phyloP scores from a whole-genome alignment of 805 yeast species.

The Vanderwaltozyma verrucispora region DNA sequence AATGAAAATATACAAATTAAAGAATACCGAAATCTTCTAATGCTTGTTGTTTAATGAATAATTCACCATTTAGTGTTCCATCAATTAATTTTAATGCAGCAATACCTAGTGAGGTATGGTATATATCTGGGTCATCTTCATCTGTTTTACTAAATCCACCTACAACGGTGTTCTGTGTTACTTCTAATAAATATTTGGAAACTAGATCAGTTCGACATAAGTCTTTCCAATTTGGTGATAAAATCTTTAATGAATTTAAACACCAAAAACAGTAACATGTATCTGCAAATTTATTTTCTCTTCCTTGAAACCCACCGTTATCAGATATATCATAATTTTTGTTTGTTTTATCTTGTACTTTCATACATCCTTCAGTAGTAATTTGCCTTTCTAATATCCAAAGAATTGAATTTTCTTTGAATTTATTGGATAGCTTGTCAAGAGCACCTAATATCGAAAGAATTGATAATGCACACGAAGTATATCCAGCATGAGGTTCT shows the following conservation, averaged over 20 bases:
- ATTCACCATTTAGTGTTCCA: slow-evolving; percentile 20
- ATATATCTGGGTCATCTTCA: slow-evolving; percentile 57
- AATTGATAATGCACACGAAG: slow-evolving; percentile 72
- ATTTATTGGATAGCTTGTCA: slow-evolving; percentile 9
- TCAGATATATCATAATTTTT: slow-evolving; percentile 38
- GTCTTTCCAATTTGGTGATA: slow-evolving; percentile 23
- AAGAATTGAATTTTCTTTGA: slow-evolving; percentile 34
- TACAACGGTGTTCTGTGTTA: slow-evolving; percentile 48
- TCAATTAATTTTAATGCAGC: slow-evolving; percentile 39
- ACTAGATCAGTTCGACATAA: slow-evolving; percentile 20
- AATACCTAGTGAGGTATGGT: slow-evolving; percentile 54
- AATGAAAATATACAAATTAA: no score
- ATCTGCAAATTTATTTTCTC: slow-evolving; percentile 76
- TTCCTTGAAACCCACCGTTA: slow-evolving; percentile 76
- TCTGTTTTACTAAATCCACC: slow-evolving; percentile 77
- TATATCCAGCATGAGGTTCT: slow-evolving; percentile 82
- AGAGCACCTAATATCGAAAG: slow-evolving; percentile 34
- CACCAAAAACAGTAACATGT: slow-evolving; percentile 89
- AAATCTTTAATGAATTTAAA: slow-evolving; percentile 42
- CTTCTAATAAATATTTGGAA: slow-evolving; percentile 35
- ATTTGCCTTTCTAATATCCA: slow-evolving; percentile 62
- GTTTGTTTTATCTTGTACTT: slow-evolving; percentile 16
- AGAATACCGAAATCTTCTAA: background rate
- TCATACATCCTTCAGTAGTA: slow-evolving; percentile 15
- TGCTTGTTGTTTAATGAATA: slow-evolving; percentile 18